Percentiles rank a stretch among this genome's conserved stretches.
Evolutionary conservation across 441 rosid species (phyloP).

Genomic region (Biscutella auriculata): DNA sequence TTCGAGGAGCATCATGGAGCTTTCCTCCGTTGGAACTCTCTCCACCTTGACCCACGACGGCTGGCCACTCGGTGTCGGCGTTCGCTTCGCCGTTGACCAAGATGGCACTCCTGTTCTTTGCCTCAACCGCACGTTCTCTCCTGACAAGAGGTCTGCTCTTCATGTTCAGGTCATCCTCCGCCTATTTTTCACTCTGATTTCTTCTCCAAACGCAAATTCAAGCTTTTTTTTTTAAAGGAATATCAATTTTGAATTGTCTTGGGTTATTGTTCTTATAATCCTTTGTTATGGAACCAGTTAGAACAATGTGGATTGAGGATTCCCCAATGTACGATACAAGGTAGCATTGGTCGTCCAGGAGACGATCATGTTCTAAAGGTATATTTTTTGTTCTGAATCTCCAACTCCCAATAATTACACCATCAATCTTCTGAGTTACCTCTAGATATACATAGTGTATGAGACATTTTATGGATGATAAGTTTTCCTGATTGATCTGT

Average conservation of each 20-base stretch:
- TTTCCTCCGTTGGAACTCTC: conserved; percentile 67
- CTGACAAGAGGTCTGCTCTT: conserved; percentile 61
- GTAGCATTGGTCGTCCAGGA: conserved; percentile 50
- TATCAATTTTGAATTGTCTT: neutral
- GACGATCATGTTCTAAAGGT: conserved; percentile 45
- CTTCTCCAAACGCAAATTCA: no score
- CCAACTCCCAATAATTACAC: neutral
- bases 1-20: conserved; percentile 79
- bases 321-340: conserved; percentile 83
- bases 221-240: no score
- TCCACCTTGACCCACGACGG: conserved; percentile 54
- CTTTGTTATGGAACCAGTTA: conserved; percentile 32
- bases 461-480: neutral
- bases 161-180: conserved; percentile 59
- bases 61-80: conserved; percentile 78
- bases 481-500: neutral
- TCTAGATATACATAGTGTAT: neutral
- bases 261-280: neutral
- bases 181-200: neutral
- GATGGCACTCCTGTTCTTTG: conserved; percentile 72
- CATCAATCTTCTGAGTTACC: neutral
- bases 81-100: conserved; percentile 67
- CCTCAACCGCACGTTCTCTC: conserved; percentile 34
- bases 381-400: neutral
- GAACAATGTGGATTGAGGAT: conserved; percentile 80